These are phyloP conservation scores for Ogataea neopini DNA, from an alignment of 805 yeast species.

Conservation along the genomic window DNA sequence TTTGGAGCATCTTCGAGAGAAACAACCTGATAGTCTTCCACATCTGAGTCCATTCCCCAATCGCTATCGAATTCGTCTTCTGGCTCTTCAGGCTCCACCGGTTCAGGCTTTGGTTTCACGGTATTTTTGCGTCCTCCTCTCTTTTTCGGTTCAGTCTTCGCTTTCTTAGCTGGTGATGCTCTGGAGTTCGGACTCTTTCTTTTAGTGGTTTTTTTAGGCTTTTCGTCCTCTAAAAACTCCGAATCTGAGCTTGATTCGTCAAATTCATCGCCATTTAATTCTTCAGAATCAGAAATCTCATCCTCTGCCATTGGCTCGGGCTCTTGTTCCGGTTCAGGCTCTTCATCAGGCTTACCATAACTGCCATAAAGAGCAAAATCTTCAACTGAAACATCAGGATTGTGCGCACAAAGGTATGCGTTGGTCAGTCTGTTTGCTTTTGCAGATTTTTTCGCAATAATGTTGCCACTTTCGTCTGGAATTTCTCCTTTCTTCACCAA, in stretches of 20 bases:
- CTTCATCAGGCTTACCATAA: constrained; percentile 31
- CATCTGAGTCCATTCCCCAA: constrained; percentile 31
- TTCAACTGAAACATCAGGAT: constrained; percentile 47
- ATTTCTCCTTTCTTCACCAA: constrained; percentile 31
- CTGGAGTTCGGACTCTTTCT: constrained; percentile 2
- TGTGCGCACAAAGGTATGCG: constrained; percentile 33
- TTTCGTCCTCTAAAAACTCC: constrained; percentile 2
- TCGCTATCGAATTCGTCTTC: constrained; percentile 27
- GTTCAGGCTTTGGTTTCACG: constrained; percentile 9
- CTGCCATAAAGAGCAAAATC: constrained; percentile 45
- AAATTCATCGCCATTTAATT: constrained; percentile 16
- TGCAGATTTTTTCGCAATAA: constrained; percentile 56
- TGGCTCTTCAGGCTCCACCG: constrained; percentile 3
- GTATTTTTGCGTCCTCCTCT: constrained; percentile 24
- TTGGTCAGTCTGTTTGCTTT: constrained; percentile 28
- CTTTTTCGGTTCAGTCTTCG: constrained; percentile 12
- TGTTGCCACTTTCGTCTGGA: constrained; percentile 36
- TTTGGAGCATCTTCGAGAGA: constrained; percentile 23
- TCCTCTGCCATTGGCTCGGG: not conserved
- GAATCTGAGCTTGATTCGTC: constrained; percentile 5
- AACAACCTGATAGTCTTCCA: constrained; percentile 19
- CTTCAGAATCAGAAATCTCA: constrained; percentile 29
- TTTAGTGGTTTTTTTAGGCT: not conserved
- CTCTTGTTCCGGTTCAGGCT: constrained; percentile 4
- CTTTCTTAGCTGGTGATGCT: constrained; percentile 13